Conservation (phyloP, 202 grass and related monocot genomes). For the Setaria italica region DNA sequence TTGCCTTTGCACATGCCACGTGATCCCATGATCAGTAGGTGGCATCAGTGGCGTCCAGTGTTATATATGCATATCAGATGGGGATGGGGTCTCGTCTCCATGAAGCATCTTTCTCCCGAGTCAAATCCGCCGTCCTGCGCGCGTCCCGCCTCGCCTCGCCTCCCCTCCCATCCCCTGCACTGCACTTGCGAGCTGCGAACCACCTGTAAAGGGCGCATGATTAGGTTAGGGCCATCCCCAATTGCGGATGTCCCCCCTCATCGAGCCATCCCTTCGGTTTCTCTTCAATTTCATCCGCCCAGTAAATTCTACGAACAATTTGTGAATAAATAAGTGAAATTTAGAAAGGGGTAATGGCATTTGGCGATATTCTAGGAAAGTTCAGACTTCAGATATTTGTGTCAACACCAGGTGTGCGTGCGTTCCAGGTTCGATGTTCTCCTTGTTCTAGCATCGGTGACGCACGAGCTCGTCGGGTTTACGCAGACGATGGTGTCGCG, state of each 20-base stretch:
- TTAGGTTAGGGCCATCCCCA: background rate
- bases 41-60: slow-evolving; percentile 13
- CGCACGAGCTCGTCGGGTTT: slow-evolving; percentile 21
- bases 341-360: background rate
- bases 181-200: background rate
- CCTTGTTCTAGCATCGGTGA: background rate
- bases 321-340: no score
- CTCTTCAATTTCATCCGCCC: background rate
- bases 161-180: no score
- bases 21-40: slow-evolving; percentile 31
- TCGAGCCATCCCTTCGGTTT: background rate
- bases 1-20: slow-evolving; percentile 25
- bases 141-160: no score
- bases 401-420: background rate
- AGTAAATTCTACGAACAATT: background rate
- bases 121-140: slow-evolving; percentile 25
- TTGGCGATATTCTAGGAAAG: background rate
- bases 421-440: slow-evolving; percentile 1
- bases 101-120: slow-evolving; percentile 31
- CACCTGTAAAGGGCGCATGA: slow-evolving; percentile 36
- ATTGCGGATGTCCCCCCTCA: background rate
- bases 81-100: background rate
- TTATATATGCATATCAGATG: background rate
- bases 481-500: background rate
- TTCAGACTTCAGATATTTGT: background rate